A percentile compares a stretch with the other conserved stretches of the same genome.
Conservation (phyloP, 306 rosid species). For the Medicago ruthenica region DNA sequence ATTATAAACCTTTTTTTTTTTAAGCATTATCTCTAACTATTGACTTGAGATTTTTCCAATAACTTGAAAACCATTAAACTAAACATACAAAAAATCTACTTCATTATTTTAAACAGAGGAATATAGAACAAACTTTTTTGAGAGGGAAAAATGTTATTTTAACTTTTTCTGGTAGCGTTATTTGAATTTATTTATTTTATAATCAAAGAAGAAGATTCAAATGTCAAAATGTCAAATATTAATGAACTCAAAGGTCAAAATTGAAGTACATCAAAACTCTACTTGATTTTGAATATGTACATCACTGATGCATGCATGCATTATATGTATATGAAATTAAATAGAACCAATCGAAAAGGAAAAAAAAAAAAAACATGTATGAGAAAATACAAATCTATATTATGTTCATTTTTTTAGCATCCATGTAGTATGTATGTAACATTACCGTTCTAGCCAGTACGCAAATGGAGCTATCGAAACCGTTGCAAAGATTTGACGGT, state of each 20-base stretch:
- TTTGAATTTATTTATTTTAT: no score
- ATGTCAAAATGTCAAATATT: neutral
- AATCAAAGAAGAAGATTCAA: no score
- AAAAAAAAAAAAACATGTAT: neutral
- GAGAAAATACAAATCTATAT: neutral
- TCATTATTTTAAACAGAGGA: neutral
- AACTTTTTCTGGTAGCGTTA: no score
- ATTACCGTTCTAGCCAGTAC: slow-evolving; percentile 69
- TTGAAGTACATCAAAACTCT: neutral
- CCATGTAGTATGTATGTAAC: neutral
- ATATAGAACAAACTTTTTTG: neutral
- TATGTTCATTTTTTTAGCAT: neutral
- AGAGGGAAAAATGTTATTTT: no score
- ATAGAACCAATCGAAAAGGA: neutral
- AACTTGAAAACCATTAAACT: neutral
- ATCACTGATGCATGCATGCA: slow-evolving; percentile 29
- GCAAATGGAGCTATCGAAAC: slow-evolving; percentile 75
- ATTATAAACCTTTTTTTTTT: neutral
- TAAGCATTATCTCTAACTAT: neutral
- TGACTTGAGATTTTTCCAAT: neutral
- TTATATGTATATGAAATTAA: slow-evolving; percentile 13
- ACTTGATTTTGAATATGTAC: neutral
- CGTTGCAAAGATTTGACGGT: slow-evolving; percentile 80
- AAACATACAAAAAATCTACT: neutral
- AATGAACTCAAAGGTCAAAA: neutral